Conservation (phyloP, 257 asterid species). For the Asclepias syriaca region DNA sequence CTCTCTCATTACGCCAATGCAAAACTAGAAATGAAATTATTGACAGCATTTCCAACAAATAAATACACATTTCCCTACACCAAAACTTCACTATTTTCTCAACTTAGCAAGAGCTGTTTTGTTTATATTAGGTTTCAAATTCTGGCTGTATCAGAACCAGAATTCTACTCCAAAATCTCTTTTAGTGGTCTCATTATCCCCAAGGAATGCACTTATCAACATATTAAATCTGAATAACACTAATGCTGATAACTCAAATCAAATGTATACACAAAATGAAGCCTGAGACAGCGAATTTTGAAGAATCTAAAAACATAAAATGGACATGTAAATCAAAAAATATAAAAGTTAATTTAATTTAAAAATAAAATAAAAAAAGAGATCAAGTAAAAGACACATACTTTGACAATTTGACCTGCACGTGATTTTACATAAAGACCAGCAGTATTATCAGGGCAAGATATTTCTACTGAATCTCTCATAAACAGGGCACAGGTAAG, state of each 20-base stretch:
- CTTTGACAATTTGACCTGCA: conserved; percentile 78
- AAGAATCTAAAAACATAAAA: not conserved
- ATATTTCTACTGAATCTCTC: conserved; percentile 52
- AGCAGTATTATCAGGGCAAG: conserved; percentile 72
- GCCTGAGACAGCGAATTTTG: not conserved
- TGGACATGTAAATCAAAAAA: not conserved
- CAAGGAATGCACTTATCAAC: not conserved
- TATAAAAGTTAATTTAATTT: not conserved
- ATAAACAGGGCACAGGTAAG: conserved; percentile 77
- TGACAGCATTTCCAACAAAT: not conserved
- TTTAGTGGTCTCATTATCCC: not conserved
- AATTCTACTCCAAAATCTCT: not conserved
- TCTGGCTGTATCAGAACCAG: not conserved
- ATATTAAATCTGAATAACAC: not conserved
- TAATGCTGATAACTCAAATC: not conserved
- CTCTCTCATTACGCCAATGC: not conserved
- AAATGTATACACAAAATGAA: not conserved
- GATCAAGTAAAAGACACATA: conserved; percentile 43
- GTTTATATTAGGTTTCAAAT: not conserved
- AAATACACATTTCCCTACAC: not conserved
- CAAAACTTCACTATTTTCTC: not conserved
- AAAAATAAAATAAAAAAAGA: not conserved
- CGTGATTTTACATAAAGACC: conserved; percentile 88
- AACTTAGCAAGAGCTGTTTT: not conserved
- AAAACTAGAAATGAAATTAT: not conserved